Conservation (phyloP, 257 asterid genomes). For the Primulina huaijiensis region DNA sequence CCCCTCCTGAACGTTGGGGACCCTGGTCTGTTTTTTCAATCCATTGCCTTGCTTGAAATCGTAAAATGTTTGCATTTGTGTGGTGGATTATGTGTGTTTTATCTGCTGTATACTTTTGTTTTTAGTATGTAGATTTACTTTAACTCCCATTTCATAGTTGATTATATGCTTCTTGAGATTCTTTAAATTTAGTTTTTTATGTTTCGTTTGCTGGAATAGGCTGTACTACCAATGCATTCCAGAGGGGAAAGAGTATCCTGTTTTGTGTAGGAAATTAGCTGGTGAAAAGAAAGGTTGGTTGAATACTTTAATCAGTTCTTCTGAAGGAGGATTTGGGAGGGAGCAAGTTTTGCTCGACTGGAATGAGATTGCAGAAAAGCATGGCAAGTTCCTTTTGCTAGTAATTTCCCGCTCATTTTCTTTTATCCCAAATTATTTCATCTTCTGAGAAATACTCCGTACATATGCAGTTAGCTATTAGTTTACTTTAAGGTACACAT, state of each 20-base stretch:
- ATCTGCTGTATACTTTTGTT: neutral
- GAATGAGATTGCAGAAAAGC: constrained; percentile 78
- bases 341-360: constrained; percentile 85
- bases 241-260: constrained; percentile 89
- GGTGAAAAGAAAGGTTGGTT: constrained; percentile 48
- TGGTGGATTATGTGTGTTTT: neutral
- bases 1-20: constrained; percentile 90
- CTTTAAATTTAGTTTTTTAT: neutral
- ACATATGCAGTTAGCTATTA: constrained; percentile 4
- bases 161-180: neutral
- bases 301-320: constrained; percentile 34
- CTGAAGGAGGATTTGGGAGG: constrained; percentile 35
- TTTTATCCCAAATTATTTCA: neutral
- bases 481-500: neutral
- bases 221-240: constrained; percentile 80
- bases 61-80: too few relatives aligned
- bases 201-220: constrained; percentile 38
- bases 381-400: constrained; percentile 47
- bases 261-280: constrained; percentile 66
- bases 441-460: neutral
- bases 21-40: constrained; percentile 51
- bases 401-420: constrained; percentile 4
- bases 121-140: constrained; percentile 4
- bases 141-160: neutral
- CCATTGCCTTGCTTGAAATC: too few relatives aligned